Conservation (phyloP, 2,329 filamentous ascomycete species). For the Aspergillus sp. region DNA sequence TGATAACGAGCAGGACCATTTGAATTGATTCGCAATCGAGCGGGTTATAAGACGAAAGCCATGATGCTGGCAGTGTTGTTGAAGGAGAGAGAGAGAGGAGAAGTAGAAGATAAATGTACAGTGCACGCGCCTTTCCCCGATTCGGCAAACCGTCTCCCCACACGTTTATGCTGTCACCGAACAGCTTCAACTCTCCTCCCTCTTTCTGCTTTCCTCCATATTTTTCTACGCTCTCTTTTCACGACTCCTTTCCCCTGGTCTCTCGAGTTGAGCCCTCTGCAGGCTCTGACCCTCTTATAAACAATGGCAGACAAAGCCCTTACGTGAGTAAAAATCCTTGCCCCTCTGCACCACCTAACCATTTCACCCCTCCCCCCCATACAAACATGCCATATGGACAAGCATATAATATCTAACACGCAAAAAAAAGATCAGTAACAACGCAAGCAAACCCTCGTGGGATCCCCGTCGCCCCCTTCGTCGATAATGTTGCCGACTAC, state of each 20-base stretch:
- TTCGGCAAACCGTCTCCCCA: slow-evolving; percentile 20
- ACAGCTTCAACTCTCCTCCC: neutral
- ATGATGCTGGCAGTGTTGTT: neutral
- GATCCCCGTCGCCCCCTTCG: slow-evolving; percentile 40
- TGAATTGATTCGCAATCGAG: neutral
- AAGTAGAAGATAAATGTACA: neutral
- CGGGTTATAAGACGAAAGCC: neutral
- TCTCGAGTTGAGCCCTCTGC: slow-evolving; percentile 4
- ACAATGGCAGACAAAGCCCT: slow-evolving; percentile 26
- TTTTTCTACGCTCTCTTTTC: slow-evolving; percentile 1
- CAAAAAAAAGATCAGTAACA: slow-evolving; percentile 17
- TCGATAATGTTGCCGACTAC: slow-evolving; percentile 41
- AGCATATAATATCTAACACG: slow-evolving; percentile 3
- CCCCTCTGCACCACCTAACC: neutral
- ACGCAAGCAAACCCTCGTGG: slow-evolving; percentile 37
- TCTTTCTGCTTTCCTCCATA: slow-evolving; percentile 3
- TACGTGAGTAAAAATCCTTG: slow-evolving; percentile 14
- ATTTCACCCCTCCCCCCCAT: no score
- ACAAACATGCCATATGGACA: no score
- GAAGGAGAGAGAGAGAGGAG: neutral
- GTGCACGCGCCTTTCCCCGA: slow-evolving; percentile 14
- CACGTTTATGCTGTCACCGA: slow-evolving; percentile 6
- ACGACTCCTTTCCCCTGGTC: neutral
- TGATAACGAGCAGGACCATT: slow-evolving; percentile 39
- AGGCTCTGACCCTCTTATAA: slow-evolving; percentile 6